Percentiles rank a stretch among this genome's conserved stretches.
These are phyloP conservation scores for Micromonas commoda DNA, from an alignment of 139 green algal genomes.

Conservation along the genomic window DNA sequence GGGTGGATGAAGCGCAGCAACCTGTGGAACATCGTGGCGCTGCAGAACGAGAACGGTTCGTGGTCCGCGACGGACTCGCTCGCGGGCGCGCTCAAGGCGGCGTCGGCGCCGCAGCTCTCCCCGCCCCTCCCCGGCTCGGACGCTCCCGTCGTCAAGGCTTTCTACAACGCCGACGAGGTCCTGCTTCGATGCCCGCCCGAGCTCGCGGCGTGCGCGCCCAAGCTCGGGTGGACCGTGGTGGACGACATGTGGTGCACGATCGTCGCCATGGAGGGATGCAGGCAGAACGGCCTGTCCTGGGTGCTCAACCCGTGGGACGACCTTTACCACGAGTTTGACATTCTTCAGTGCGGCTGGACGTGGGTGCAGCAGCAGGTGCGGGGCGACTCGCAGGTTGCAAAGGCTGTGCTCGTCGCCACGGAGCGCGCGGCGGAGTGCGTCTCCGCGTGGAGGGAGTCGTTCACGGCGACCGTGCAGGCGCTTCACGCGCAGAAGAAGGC, in stretches of 20 bases:
- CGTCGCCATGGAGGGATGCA: background rate
- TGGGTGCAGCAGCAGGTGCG: background rate
- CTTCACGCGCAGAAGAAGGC: background rate
- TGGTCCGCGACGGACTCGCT: background rate
- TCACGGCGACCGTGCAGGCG: background rate
- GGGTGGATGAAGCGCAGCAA: background rate
- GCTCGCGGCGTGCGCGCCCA: background rate
- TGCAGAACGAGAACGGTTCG: background rate
- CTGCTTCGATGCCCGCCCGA: background rate
- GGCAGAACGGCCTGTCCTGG: background rate
- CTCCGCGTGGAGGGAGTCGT: background rate
- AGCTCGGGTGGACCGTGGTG: background rate
- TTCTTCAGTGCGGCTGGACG: background rate
- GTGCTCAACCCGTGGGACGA: background rate
- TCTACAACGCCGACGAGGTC: background rate
- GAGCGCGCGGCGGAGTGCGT: background rate
- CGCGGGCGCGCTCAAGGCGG: background rate
- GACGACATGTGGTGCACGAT: background rate
- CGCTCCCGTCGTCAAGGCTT: background rate
- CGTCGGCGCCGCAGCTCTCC: background rate
- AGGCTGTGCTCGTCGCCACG: background rate
- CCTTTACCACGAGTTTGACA: background rate
- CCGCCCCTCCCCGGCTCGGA: background rate
- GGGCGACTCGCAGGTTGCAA: background rate
- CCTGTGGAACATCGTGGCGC: background rate